A percentile compares a stretch with the other conserved stretches of the same genome.
phyloP scores from a whole-genome alignment of 345 rosid species.

The Lenwebbia sp. region DNA sequence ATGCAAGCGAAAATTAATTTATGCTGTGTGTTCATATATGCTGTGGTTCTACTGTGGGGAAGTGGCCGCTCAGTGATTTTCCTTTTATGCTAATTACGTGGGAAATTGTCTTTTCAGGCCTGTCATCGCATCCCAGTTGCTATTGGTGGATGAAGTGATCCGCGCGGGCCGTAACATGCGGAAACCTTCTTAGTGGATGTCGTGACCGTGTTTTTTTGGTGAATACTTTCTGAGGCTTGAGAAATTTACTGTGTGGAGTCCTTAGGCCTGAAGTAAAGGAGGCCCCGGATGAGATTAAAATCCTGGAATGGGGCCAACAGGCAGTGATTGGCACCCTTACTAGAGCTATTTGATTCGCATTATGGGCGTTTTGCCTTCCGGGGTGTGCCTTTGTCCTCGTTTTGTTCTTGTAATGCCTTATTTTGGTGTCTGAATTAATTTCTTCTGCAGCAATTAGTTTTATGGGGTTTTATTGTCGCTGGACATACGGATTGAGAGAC shows the following conservation, averaged over 20 bases:
- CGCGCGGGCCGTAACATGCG: constrained; percentile 97
- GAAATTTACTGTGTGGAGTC: neutral
- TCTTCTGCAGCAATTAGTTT: neutral
- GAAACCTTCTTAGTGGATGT: constrained; percentile 34
- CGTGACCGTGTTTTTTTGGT: neutral
- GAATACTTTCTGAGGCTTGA: neutral
- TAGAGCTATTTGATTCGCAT: neutral
- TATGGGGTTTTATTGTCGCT: neutral
- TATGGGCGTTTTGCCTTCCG: neutral
- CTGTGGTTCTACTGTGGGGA: neutral
- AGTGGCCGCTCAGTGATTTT: neutral
- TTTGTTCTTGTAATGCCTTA: neutral
- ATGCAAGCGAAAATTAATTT: neutral
- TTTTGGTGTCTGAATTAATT: neutral
- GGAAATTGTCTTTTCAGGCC: constrained; percentile 44
- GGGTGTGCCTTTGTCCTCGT: neutral
- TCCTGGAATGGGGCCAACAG: neutral
- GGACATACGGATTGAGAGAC: neutral
- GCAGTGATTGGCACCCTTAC: neutral
- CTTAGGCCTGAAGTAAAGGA: neutral
- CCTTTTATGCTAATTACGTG: neutral
- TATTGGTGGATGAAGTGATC: constrained; percentile 92
- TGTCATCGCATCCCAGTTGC: constrained; percentile 86
- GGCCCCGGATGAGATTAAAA: neutral
- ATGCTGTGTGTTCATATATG: neutral